phyloP scores from a whole-genome alignment of 2,329 filamentous ascomycete species.

The Cordyceps javanica region DNA sequence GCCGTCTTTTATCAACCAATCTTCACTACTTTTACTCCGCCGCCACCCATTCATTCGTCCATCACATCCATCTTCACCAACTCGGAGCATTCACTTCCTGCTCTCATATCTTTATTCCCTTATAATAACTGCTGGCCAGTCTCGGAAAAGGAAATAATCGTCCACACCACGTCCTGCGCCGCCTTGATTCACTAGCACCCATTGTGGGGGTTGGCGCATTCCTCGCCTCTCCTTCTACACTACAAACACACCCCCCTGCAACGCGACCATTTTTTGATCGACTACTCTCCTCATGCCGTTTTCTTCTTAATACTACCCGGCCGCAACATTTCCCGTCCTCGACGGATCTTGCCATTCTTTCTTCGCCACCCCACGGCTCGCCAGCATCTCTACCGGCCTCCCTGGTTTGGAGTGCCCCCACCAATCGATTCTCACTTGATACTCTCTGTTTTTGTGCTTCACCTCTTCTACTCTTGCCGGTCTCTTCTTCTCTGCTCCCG shows the following conservation, averaged over 20 bases:
- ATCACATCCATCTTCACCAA: background rate
- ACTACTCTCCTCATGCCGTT: conserved; percentile 3
- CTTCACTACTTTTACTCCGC: background rate
- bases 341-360: background rate
- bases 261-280: background rate
- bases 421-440: background rate
- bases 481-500: conserved; percentile 5
- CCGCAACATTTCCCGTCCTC: background rate
- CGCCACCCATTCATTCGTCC: background rate
- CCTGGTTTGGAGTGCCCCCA: conserved; percentile 9
- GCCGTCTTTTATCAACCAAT: background rate
- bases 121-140: background rate
- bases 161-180: conserved; percentile 1
- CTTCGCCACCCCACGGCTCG: background rate
- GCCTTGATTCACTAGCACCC: conserved; percentile 16
- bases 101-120: background rate
- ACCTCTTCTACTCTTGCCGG: background rate
- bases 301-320: background rate
- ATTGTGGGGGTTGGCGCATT: conserved; percentile 11
- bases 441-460: too few relatives aligned
- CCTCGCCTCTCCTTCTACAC: background rate
- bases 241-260: background rate
- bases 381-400: conserved; percentile 3
- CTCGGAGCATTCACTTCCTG: background rate
- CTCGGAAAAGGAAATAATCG: conserved; percentile 3